Base-by-base conservation (phyloP, 2,329 filamentous ascomycete species). In the Hymenoscyphus fraxineus region DNA sequence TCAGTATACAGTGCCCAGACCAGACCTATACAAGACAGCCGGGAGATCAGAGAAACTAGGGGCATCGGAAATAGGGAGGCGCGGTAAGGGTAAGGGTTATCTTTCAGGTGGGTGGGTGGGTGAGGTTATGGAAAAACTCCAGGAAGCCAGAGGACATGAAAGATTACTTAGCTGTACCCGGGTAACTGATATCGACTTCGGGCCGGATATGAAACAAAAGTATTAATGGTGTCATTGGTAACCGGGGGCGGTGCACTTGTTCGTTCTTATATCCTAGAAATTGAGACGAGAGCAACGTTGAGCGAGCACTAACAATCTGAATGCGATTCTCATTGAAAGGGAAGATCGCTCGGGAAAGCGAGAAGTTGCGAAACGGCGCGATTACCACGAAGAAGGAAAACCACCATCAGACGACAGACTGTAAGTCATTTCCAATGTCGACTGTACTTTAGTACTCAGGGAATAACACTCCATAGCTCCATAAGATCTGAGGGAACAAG, bases 221-320 rank as follows among this genome's bases (percentile, higher is more conserved):
- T 27, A 27, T 27, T 27, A 27, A 3, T 27, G 27, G 27, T 27
- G 0, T 27, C 27, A 3, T 27, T 27, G 27, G 27, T 27, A 27
- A 27, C 27, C 27, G 27, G 27, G 3, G 27, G 27, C 27, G 41
- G 41, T 9, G 41, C 16, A 10, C 40, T 60, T 16, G 58, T 60
- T 22, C 58, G 58, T 12, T 51, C 58, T n/a, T 60, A 44, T 15
- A 60, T 39, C n/a, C 39, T 60, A 16, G 58, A 60, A 47, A n/a
- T 60, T 13, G 58, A 60, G 22, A 19, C 44, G 19, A 44, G n/a
- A 2, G 12, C 40, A 27, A 2, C 19, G 6, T 5, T n/a, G 13
- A 47, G 32, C n/a, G 39, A 10, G 1, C 40, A 19, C 40, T 13
- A 10, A 31, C 35, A 40, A 51, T 31, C 35, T 60, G 22, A 38